Evolutionary conservation across 768 basidiomycete species (phyloP), one percentile per base, ranked within the genome.

Genomic region (Fomitopsis serialis): DNA sequence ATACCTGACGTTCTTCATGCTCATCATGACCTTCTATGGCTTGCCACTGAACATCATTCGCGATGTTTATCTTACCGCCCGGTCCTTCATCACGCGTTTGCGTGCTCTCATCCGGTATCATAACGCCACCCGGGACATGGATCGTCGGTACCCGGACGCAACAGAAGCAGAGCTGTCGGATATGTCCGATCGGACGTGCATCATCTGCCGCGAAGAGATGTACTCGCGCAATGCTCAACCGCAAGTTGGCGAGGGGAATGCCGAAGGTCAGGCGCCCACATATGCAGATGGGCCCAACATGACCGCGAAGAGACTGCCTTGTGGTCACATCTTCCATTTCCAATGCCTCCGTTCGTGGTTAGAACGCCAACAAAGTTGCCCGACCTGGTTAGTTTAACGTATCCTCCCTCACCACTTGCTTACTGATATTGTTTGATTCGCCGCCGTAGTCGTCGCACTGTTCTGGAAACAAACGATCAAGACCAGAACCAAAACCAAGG

Each of bases 141-240:
- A 98, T 60, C 80, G 92, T 60, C 77, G 92, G 36, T 98, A 98
- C 68, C 94, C 97, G 4, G 86, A 96, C 63, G 95, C 92, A 40
- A 90, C 92, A 3, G 79, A 82, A 61, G 89, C 85, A 58, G 96
- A 98, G 68, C 74, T 98, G 69, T 69, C 76, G 10, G 75, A 78
- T 2, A 87, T 87, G 81, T 85, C 81, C 48, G 97, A 98, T 69
- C 81, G 82, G 53, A 98, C 93, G 2, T 99, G 97, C 65, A 98
- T 99, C 61, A 98, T 99, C 58, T 99, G 97, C 64, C 82, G 97
- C 12, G 97, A 99, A 69, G 97, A 98, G 65, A 92, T 99, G 94
- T 65, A 75, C 50, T 68, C 77, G 36, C 74, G 54, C 58, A 43
- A 53, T 48, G 46, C 59, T 36, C 46, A 58, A 42, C 50, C 57